phyloP scores from a whole-genome alignment of 768 basidiomycete genomes.

The Podaxis mareebaensis region DNA sequence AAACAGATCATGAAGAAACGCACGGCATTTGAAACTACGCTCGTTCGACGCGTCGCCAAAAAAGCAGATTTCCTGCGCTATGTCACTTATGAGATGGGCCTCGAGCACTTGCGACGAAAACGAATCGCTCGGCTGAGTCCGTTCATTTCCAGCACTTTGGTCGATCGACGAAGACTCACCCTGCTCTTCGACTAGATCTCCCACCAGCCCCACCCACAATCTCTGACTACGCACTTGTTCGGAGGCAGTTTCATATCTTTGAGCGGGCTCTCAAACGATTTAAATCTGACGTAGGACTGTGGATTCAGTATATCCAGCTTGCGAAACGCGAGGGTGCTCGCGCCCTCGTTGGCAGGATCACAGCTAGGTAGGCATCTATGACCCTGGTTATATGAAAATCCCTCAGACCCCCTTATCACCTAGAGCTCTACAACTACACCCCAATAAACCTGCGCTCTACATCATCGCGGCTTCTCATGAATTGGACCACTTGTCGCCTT shows the following conservation, averaged over 20 bases:
- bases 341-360: conserved; percentile 77
- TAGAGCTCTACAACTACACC: conserved; percentile 88
- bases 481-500: conserved; percentile 67
- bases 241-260: conserved; percentile 86
- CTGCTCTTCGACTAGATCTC: conserved; percentile 33
- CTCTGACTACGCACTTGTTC: conserved; percentile 83
- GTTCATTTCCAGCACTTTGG: conserved; percentile 21
- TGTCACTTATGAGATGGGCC: conserved; percentile 86
- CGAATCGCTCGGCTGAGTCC: conserved; percentile 71
- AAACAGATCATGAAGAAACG: conserved; percentile 84
- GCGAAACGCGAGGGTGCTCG: conserved; percentile 80
- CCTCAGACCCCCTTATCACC: conserved; percentile 14
- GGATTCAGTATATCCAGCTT: conserved; percentile 86
- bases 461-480: conserved; percentile 86
- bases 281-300: conserved; percentile 82
- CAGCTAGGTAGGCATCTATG: conserved; percentile 61
- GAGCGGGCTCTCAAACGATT: conserved; percentile 89
- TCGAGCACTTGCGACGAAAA: conserved; percentile 80
- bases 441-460: conserved; percentile 74
- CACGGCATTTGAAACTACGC: conserved; percentile 78
- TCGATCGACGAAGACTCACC: conserved; percentile 8
- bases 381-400: conserved; percentile 7
- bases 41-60: conserved; percentile 81
- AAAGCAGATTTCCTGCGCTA: conserved; percentile 91
- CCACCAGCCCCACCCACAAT: conserved; percentile 56